Percentiles rank a stretch among this genome's conserved stretches.
phyloP scores from a whole-genome alignment of 1,284 basidiomycete species.

The Ustilago loliicola region DNA sequence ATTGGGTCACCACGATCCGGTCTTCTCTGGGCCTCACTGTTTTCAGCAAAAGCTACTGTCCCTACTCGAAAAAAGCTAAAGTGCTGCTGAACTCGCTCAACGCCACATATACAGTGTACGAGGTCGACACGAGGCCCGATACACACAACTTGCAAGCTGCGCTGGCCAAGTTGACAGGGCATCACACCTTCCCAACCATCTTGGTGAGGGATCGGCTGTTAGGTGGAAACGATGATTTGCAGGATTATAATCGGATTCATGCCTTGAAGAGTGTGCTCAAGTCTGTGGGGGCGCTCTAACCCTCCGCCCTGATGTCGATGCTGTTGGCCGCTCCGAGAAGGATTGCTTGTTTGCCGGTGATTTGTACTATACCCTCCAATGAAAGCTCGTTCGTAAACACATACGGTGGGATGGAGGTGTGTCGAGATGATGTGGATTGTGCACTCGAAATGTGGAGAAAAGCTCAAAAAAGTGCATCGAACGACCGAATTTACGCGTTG shows the following conservation, averaged over 20 bases:
- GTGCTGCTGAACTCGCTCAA: conserved; percentile 30
- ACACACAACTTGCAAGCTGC: conserved; percentile 40
- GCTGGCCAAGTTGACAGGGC: conserved; percentile 34
- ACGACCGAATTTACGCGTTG: no score
- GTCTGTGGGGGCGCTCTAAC: conserved; percentile 28
- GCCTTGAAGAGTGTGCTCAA: conserved; percentile 32
- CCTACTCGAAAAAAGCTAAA: conserved; percentile 47
- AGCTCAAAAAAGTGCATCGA: no score
- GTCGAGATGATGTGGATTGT: neutral
- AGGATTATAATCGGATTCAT: conserved; percentile 15
- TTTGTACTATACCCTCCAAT: conserved; percentile 2
- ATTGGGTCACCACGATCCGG: conserved; percentile 40
- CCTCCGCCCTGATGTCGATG: neutral
- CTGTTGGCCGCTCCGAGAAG: no score
- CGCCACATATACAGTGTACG: conserved; percentile 40
- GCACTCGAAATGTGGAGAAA: neutral
- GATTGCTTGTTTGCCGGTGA: neutral
- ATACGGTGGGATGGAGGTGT: neutral
- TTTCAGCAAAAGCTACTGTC: conserved; percentile 56
- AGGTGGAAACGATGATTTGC: conserved; percentile 50
- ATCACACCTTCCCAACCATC: conserved; percentile 52
- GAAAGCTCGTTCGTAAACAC: neutral
- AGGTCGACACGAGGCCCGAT: conserved; percentile 45
- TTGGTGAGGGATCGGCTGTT: conserved; percentile 33
- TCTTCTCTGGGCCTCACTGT: conserved; percentile 31